Conservation (phyloP, 306 rosid genomes). For the Purshia tridentata region DNA sequence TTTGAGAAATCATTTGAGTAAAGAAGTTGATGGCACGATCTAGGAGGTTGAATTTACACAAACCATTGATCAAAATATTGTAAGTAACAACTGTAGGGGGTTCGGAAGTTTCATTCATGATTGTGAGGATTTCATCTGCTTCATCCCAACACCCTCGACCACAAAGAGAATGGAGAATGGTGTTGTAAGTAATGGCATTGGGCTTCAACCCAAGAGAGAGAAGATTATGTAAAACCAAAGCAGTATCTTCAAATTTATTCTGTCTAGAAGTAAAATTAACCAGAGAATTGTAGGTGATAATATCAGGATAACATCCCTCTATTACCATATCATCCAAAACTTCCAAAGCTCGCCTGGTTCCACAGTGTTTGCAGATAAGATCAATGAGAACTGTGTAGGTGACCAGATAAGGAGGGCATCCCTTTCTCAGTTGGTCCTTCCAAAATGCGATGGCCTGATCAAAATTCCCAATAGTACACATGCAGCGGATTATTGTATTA, state of each 20-base stretch:
- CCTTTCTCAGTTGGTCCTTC: constrained; percentile 78
- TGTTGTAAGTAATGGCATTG: constrained; percentile 70
- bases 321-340: constrained; percentile 73
- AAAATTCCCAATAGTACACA: constrained; percentile 51
- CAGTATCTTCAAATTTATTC: constrained; percentile 57
- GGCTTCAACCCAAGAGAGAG: constrained; percentile 55
- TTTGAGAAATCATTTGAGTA: constrained; percentile 53
- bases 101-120: constrained; percentile 56
- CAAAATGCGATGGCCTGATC: constrained; percentile 69
- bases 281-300: constrained; percentile 70
- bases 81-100: constrained; percentile 70
- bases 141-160: constrained; percentile 61
- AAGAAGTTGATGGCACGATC: constrained; percentile 68
- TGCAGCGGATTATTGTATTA: constrained; percentile 63
- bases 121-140: constrained; percentile 59
- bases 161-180: constrained; percentile 69
- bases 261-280: constrained; percentile 59
- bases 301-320: constrained; percentile 88
- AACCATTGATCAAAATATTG: constrained; percentile 74
- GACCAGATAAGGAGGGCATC: constrained; percentile 81
- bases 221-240: constrained; percentile 57
- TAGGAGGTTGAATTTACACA: constrained; percentile 66
- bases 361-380: constrained; percentile 67
- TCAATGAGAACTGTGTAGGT: constrained; percentile 74
- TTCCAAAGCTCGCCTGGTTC: constrained; percentile 59